Evolutionary conservation across 148 eudicot species (phyloP).

Genomic region (Vaccinium vitisidaea): DNA sequence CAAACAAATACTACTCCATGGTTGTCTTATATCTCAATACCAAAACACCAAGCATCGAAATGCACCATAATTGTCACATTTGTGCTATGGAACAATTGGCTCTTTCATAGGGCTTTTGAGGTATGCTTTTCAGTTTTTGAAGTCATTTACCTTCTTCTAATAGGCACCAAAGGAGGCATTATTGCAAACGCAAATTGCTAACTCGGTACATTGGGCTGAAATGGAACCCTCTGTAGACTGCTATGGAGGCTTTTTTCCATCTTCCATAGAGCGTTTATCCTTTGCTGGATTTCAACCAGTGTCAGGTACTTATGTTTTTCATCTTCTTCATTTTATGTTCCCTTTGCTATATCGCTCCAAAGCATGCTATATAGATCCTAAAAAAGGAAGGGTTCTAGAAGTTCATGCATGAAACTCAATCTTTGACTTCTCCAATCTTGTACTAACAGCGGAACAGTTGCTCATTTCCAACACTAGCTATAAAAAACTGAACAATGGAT

Average conservation of each 20-base stretch:
- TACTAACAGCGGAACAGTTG: neutral
- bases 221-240: conserved; percentile 28
- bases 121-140: neutral
- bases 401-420: neutral
- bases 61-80: neutral
- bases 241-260: conserved; percentile 36
- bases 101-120: neutral
- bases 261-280: conserved; percentile 42
- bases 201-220: conserved; percentile 41
- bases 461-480: too few relatives aligned
- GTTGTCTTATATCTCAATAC: neutral
- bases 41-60: neutral
- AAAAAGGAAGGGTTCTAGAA: neutral
- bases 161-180: conserved; percentile 48
- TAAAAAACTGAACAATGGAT: too few relatives aligned
- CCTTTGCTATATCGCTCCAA: neutral
- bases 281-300: conserved; percentile 50
- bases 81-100: neutral
- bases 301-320: conserved; percentile 34
- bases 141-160: neutral
- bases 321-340: neutral
- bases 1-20: neutral
- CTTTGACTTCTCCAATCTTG: neutral
- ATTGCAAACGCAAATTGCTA: conserved; percentile 44
- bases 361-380: neutral